Base-by-base conservation (phyloP, 169 alveolate genomes). In the Plasmodium vinckei region DNA sequence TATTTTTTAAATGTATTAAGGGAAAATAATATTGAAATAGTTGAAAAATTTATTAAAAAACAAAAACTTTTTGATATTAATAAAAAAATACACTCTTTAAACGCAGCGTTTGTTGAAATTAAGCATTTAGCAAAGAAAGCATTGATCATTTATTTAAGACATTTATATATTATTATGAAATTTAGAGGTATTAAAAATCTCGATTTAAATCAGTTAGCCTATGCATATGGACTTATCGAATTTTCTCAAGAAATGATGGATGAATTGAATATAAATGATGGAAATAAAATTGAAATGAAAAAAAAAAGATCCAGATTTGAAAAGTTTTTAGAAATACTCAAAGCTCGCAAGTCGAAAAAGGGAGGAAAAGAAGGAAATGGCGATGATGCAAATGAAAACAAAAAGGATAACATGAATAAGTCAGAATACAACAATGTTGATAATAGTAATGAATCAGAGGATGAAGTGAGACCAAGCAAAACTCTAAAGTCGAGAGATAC, bases 31-130 rank as follows among this genome's bases (percentile, higher is more conserved):
- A 77, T 77, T 27, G 73, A 63, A 39, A 77, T 77, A 42, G 65
- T 63, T 39, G 88, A 77, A 53, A 77, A 77, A 56, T 77, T 77
- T 77, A 64, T 77, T 39, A 77, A 77, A 64, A 77, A 77, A 77
- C 72, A 77, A 51, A 77, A 77, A 23, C 53, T 77, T 6, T 77
- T 77, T 64, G 88, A 77, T 44, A 77, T 77, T 9, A 77, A 47
- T 25, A 77, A 77, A 25, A 77, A 77, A 77, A 77, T 77, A 63
- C 88, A 77, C 44, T 77, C 88, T 1, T 56, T 77, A 77, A 77
- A 77, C 63, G 88, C 88, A 6, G 88, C 88, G 56, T 77, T 77
- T 77, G 88, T 77, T 21, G 88, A 77, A 27, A 77, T 77, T 47
- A 77, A 77, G n/a, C 54, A 77, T 64, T 21, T 77, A 68, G 88